Base-by-base conservation (phyloP, 2,329 filamentous ascomycete species). In the Dryadomyces sulphureus region DNA sequence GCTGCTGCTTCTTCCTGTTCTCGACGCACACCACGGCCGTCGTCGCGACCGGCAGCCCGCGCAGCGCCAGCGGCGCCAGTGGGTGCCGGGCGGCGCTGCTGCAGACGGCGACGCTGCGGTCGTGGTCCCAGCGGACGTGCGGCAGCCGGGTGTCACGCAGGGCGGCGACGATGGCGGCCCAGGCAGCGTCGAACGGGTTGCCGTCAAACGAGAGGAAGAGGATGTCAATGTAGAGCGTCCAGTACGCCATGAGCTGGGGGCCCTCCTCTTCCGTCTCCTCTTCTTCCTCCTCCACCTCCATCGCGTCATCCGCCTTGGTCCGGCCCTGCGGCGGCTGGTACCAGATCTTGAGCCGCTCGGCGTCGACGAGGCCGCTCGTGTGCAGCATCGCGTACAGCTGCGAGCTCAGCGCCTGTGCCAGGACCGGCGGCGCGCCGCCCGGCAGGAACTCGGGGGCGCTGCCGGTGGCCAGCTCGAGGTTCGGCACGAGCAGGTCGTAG, bases 211-310 rank as follows among this genome's bases (percentile, higher is more conserved):
- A 93, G 54, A 98, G 81, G 64, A 94, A 92, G 58, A 95, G 75
- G n/a, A 95, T 72, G 59, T 96, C 90, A 53, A 98, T 84, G 62
- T 94, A 95, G 19, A 98, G 76, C 9, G 85, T 81, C 92, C 90
- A 98, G 62, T 93, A 96, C 0, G 83, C 92, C 59, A 84, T 90
- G 11, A 90, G 63, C 48, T 63, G 59, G 32, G 60, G 61, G 1
- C n/a, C 41, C 2, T 32, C 50, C 2, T 49, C 49, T 7, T 46
- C 57, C 1, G 64, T 65, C 5, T 65, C 64, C 11, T 60, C 63
- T n/a, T 63, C 54, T 3, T 45, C 53, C 4, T 44, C 47, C 5
- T 48, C 47, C 48, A 52, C 46, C 34, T 50, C 54, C 38, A 52
- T 52, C 30, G 45, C 50, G 7, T 47, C 50, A 30, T 43, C 56